Evolutionary conservation across 2,329 filamentous ascomycete genomes (phyloP), one percentile per base, ranked within the genome.

Genomic region (Colletotrichum kahawae): DNA sequence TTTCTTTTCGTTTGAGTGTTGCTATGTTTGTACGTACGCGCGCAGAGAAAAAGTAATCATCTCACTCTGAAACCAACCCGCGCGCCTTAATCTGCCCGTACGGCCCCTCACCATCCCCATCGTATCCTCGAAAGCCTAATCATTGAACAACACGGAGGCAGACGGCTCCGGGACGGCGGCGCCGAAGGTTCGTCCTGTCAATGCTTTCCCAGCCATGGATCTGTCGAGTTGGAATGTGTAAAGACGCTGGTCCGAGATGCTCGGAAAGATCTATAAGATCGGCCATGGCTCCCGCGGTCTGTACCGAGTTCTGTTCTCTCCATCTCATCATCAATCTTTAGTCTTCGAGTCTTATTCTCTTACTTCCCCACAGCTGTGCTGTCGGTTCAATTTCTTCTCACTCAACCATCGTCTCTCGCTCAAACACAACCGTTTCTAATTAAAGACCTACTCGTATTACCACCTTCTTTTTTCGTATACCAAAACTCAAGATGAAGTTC

Each of bases 401-500:
- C n/a, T 31, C 12, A 51, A 48, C 36, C 36, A 31, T 67, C 43
- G 59, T 73, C 62, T 63, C 48, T 76, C 65, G 51, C 59, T 70
- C 67, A 48, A 65, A 27, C 24, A n/a, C 69, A 68, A 56, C 27
- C 57, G 54, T n/a, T 38, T 48, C 13, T 57, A n/a, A 31, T 34
- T 34, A 59, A 34, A 36, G 5, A 68, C 29, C 18, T 54, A 31
- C 65, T 48, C 60, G 59, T 27, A 74, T 79, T 64, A 76, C 74
- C 77, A 64, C 63, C 36, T 54, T 76, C 69, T 31, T 29, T 62
- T 24, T 63, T 27, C 24, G 24, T 27, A 27, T 27, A 48, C 29
- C 36, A 27, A 24, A 63, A 27, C 29, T 64, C 77, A 78, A 78
- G 14, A 82, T 85, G 83, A 82, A 82, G 77, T 84, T 85, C 81